These are phyloP conservation scores for Alternaria triticimaculans DNA, from an alignment of 2,329 filamentous ascomycete species.

Conservation along the genomic window DNA sequence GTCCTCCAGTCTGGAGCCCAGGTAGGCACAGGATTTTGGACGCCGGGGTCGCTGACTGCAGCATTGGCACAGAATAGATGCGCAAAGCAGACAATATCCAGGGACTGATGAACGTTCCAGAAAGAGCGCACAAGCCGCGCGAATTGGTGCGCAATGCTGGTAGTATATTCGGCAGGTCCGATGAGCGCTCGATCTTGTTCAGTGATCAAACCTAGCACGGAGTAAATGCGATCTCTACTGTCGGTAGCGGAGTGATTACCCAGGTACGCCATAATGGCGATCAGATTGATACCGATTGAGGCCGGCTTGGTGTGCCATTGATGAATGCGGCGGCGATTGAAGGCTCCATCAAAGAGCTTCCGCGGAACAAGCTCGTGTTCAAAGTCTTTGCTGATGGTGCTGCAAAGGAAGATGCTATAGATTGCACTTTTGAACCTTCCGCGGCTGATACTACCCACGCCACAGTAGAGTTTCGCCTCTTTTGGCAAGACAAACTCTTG, in stretches of 20 bases:
- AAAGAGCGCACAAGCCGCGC: constrained; percentile 38
- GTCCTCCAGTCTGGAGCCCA: constrained; percentile 41
- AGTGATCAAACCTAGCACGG: constrained; percentile 37
- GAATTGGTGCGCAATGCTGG: constrained; percentile 16
- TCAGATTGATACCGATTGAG: constrained; percentile 27
- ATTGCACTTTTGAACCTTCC: constrained; percentile 37
- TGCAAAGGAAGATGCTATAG: constrained; percentile 39
- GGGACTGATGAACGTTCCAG: constrained; percentile 28
- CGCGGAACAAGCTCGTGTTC: constrained; percentile 34
- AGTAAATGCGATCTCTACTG: constrained; percentile 38
- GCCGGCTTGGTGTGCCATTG: constrained; percentile 29
- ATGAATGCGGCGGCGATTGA: constrained; percentile 39
- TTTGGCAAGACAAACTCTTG: constrained; percentile 41
- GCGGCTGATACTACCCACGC: constrained; percentile 27
- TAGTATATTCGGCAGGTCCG: constrained; percentile 33
- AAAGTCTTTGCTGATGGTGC: constrained; percentile 27
- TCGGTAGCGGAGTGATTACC: constrained; percentile 39
- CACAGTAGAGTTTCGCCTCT: constrained; percentile 37
- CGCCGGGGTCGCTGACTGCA: constrained; percentile 16
- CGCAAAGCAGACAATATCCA: constrained; percentile 42
- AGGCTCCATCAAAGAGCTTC: constrained; percentile 34
- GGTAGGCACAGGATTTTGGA: constrained; percentile 23
- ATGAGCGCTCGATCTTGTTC: constrained; percentile 29
- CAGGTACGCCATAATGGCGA: constrained; percentile 38
- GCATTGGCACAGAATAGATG: constrained; percentile 37